Evolutionary conservation across 1,284 basidiomycete genomes (phyloP).

Genomic region (Papiliotrema nemorosa): DNA sequence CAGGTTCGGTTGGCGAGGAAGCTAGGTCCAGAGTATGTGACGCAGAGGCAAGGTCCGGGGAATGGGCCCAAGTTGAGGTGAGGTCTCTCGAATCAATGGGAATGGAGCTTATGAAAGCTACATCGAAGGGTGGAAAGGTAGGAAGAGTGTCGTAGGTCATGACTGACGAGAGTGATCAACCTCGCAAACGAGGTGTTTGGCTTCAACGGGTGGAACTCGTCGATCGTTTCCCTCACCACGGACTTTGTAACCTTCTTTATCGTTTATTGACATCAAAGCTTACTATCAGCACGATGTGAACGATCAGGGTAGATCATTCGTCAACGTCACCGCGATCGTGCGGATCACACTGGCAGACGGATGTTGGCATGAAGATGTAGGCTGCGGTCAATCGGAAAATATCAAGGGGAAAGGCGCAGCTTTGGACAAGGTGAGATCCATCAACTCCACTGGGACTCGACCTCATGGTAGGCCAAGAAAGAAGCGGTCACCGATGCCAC

Average conservation of each 20-base stretch:
- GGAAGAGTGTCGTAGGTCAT: neutral
- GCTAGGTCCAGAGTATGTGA: slow-evolving; percentile 90
- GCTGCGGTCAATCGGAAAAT: slow-evolving; percentile 85
- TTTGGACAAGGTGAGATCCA: slow-evolving; percentile 75
- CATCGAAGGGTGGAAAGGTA: slow-evolving; percentile 87
- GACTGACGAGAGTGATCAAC: slow-evolving; percentile 63
- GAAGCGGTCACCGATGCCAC: slow-evolving; percentile 94
- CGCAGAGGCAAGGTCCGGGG: slow-evolving; percentile 80
- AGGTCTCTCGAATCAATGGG: slow-evolving; percentile 7
- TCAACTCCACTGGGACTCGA: neutral
- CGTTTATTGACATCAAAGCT: neutral
- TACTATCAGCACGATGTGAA: slow-evolving; percentile 57
- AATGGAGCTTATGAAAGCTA: slow-evolving; percentile 58
- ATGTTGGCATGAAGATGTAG: slow-evolving; percentile 86
- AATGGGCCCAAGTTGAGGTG: slow-evolving; percentile 68
- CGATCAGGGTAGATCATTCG: slow-evolving; percentile 64
- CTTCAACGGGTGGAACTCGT: slow-evolving; percentile 96
- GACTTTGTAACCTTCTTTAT: slow-evolving; percentile 52
- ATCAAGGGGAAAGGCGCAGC: slow-evolving; percentile 76
- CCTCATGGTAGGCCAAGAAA: slow-evolving; percentile 76
- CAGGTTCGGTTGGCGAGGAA: slow-evolving; percentile 81
- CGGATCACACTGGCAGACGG: slow-evolving; percentile 86
- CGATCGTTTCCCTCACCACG: slow-evolving; percentile 70
- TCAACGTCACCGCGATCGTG: slow-evolving; percentile 80
- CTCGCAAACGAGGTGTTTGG: slow-evolving; percentile 98